A percentile compares a stretch with the other conserved stretches of the same genome.
Evolutionary conservation across 495 filamentous ascomycete species (phyloP).

Genomic region (Haplographium delicatum): DNA sequence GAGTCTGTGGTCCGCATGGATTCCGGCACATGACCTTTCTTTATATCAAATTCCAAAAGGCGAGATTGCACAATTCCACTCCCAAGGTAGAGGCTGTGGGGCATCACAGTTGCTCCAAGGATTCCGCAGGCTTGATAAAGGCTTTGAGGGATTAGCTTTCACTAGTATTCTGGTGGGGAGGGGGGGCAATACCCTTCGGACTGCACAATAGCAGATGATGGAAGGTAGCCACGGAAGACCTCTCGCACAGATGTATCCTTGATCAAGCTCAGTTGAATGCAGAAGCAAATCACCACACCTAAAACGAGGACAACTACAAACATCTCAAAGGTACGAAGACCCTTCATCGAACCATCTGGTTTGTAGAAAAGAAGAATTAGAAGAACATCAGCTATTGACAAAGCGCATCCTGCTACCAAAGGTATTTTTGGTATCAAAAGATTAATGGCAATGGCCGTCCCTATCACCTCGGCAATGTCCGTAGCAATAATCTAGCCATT

Average conservation of each 20-base stretch:
- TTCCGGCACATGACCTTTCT: constrained; percentile 47
- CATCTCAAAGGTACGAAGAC: constrained; percentile 71
- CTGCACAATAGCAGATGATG: constrained; percentile 68
- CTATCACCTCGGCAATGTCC: constrained; percentile 89
- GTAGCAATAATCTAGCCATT: constrained; percentile 64
- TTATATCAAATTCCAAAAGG: constrained; percentile 70
- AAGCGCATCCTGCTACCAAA: constrained; percentile 78
- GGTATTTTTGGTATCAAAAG: constrained; percentile 71
- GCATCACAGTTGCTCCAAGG: constrained; percentile 91
- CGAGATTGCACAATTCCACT: constrained; percentile 82
- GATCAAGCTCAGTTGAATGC: constrained; percentile 80
- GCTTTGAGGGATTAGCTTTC: constrained; percentile 38
- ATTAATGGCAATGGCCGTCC: constrained; percentile 87
- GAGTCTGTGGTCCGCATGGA: background rate
- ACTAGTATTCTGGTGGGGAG: background rate
- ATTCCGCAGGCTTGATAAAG: constrained; percentile 91
- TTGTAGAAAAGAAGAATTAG: constrained; percentile 80
- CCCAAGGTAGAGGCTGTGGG: constrained; percentile 85
- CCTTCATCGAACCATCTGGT: constrained; percentile 67
- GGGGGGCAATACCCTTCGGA: constrained; percentile 47
- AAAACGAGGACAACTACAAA: constrained; percentile 77
- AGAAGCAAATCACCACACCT: constrained; percentile 86
- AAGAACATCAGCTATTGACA: constrained; percentile 80
- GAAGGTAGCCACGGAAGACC: constrained; percentile 80
- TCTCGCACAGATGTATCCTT: constrained; percentile 61